Conservation (phyloP, 148 eudicot species). For the Nepenthes mirabilis region DNA sequence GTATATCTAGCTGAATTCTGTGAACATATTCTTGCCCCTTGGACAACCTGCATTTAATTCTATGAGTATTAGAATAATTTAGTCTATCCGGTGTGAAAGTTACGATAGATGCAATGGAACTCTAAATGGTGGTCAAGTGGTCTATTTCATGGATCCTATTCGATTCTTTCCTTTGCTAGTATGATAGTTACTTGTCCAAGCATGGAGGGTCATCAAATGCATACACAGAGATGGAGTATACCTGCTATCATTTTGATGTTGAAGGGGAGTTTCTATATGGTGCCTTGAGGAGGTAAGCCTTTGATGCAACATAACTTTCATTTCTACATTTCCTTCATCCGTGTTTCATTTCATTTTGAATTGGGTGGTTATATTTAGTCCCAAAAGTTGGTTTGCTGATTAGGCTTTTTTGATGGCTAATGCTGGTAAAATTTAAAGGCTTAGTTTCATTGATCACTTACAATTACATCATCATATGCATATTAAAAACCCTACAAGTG, state of each 20-base stretch:
- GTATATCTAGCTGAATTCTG: no score
- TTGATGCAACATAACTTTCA: background rate
- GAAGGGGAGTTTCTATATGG: constrained; percentile 77
- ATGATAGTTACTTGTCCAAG: constrained; percentile 94
- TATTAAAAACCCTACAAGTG: no score
- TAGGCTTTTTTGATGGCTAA: no score
- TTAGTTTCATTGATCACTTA: no score
- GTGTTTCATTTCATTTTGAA: background rate
- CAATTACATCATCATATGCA: no score
- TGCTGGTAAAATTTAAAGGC: no score
- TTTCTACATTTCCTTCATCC: no score
- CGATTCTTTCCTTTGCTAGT: constrained; percentile 44
- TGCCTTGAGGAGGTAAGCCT: constrained; percentile 50
- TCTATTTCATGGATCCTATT: constrained; percentile 1
- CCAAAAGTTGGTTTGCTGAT: no score
- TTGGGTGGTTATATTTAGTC: no score
- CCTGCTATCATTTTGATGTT: constrained; percentile 95
- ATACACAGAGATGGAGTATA: constrained; percentile 87
- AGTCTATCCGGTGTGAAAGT: background rate
- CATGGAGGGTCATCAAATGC: constrained; percentile 99
- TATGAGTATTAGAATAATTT: background rate
- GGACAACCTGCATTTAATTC: no score
- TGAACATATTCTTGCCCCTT: no score
- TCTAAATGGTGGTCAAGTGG: background rate
- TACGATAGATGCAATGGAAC: background rate